Evolutionary conservation across 495 filamentous ascomycete genomes (phyloP).

Genomic region (Pyrenopolyporus hunteri): DNA sequence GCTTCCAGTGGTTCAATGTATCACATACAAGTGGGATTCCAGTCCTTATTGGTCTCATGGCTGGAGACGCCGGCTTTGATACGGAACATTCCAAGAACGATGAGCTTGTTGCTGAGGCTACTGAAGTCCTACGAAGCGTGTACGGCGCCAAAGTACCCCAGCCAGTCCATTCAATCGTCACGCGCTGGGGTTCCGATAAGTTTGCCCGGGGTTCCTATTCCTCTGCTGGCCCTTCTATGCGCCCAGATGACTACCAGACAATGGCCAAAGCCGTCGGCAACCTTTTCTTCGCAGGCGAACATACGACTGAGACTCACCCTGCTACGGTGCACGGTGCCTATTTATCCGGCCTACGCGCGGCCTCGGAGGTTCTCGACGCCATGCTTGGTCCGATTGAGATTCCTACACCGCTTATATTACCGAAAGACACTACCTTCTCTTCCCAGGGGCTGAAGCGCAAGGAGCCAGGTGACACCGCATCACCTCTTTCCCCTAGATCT

Average conservation of each 20-base stretch:
- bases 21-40: conserved; percentile 87
- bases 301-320: conserved; percentile 92
- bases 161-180: conserved; percentile 87
- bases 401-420: conserved; percentile 73
- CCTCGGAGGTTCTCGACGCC: conserved; percentile 78
- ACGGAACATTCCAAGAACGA: conserved; percentile 77
- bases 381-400: conserved; percentile 82
- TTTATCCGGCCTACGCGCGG: conserved; percentile 87
- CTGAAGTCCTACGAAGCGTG: conserved; percentile 70
- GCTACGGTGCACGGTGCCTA: conserved; percentile 98
- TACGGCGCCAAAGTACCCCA: conserved; percentile 63
- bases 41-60: conserved; percentile 91
- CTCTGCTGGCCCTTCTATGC: conserved; percentile 80
- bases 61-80: conserved; percentile 89
- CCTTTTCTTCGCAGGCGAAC: conserved; percentile 95
- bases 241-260: conserved; percentile 86
- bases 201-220: conserved; percentile 95
- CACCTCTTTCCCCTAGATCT: conserved; percentile 40
- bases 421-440: conserved; percentile 57
- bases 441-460: conserved; percentile 58
- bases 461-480: conserved; percentile 44
- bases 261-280: conserved; percentile 89
- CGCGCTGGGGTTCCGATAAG: conserved; percentile 88
- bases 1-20: conserved; percentile 98
- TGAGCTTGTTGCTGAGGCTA: conserved; percentile 79